Evolutionary conservation across 2,329 filamentous ascomycete species (phyloP), one percentile per base, ranked within the genome.

Genomic region (Fusarium dimerum): DNA sequence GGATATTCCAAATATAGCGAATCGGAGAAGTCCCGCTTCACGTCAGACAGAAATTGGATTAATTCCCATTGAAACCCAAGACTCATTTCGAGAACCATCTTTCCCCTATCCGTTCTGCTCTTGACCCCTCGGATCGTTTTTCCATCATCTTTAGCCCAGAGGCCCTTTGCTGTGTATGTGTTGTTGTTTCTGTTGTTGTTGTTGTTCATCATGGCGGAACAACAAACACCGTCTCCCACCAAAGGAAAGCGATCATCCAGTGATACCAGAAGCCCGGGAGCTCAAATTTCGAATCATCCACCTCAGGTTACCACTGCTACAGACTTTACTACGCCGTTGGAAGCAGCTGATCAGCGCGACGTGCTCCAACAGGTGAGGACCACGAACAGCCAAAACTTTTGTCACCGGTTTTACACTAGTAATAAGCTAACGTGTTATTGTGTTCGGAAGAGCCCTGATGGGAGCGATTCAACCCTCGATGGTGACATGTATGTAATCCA

Each of bases 401-500:
- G 36, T 39, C n/a, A 16, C 36, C 36, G 36, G 10, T 26, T 39
- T 13, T 39, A 39, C 36, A 39, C 36, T 13, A 39, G n/a, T 16
- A 39, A 39, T 39, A 9, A 39, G 36, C 36, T 39, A 39, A 39
- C 36, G 36, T 39, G 12, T 39, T 9, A 16, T 5, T 39, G 36
- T 39, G 36, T 39, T 39, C 36, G 12, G 36, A 7, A 44, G 43
- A 29, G 43, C 43, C 13, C 13, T 15, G 43, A 44, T 26, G 43
- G 32, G 26, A 17, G 39, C 42, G 48, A 50, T 29, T 50, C 48
- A 12, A 26, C 34, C 34, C 45, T 39, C 32, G 42, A 30, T 15
- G 20, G 16, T 40, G 48, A 50, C 20, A 39, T n/a, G 48, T 36
- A 39, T 40, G 48, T 50, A 38, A 45, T 16, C 48, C 48, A 39